Evolutionary conservation across 805 yeast genomes (phyloP).

Genomic region (Monosporozyma yasuniensis): DNA sequence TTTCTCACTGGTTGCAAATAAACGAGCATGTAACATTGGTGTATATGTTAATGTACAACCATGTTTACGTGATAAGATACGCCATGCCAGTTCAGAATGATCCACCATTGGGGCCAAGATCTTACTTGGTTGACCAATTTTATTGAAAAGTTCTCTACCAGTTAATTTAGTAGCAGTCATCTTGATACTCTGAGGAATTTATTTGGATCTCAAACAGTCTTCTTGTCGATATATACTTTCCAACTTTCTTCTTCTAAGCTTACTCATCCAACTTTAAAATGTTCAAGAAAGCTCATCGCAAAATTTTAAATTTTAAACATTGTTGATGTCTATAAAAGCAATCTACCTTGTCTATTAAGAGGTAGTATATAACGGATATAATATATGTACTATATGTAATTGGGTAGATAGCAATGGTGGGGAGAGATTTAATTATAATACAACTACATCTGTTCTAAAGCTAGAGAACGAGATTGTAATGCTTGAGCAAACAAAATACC

Average conservation of each 20-base stretch:
- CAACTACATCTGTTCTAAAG: not conserved
- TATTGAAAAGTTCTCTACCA: constrained; percentile 65
- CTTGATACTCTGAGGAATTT: not conserved
- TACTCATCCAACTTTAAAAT: not conserved
- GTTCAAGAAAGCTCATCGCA: not conserved
- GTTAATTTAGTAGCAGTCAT: constrained; percentile 13
- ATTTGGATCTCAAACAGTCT: not conserved
- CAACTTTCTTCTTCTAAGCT: not conserved
- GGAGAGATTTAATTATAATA: not conserved
- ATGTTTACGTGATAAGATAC: constrained; percentile 71
- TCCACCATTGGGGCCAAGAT: constrained; percentile 99
- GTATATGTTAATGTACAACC: constrained; percentile 94
- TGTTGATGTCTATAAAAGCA: not conserved
- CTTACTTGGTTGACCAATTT: constrained; percentile 66
- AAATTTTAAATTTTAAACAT: not conserved
- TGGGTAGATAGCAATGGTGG: too few relatives aligned
- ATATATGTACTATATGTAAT: not conserved
- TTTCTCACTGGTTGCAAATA: constrained; percentile 76
- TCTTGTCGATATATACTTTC: not conserved
- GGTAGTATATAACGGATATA: not conserved
- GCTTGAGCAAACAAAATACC: constrained; percentile 73
- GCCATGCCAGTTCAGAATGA: constrained; percentile 93
- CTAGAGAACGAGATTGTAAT: constrained; percentile 51
- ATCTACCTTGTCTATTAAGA: not conserved
- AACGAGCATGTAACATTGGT: constrained; percentile 92